Base-by-base conservation (phyloP, 108 stramenopile genomes). In the Nitzschia sp. region DNA sequence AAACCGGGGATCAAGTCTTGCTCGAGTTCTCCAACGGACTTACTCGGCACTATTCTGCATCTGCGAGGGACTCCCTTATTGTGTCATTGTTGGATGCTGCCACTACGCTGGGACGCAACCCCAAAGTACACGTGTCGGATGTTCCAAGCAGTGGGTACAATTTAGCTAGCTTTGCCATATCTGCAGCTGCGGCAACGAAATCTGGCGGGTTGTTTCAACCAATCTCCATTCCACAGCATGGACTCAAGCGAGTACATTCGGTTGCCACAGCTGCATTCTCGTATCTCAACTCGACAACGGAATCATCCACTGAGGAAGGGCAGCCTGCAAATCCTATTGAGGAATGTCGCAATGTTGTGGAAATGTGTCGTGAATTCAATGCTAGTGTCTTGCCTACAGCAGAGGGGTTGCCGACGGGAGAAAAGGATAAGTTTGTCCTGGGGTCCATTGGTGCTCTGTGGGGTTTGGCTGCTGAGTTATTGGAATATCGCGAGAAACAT, bases 291-390 rank as follows among this genome's bases (percentile, higher is more conserved):
- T 44, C 20, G 22, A 57, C 24, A 21, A 61, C 52, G 19, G 77
- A 67, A 71, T 72, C 80, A 8, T 70, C 69, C 0, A 61, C 57
- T 9, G 51, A 71, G 21, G 69, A 68, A 40, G 74, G 70, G 21
- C 67, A 51, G 22, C 63, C 56, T 5, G 38, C 82, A 41, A 65
- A 77, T 57, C 63, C 80, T 14, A 67, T 80, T 41, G 68, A 83
- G 29, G 80, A 85, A 56, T 77, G 78, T 51, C 67, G 64, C 3
- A 64, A 51, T 21, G 71, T 82, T 2, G 50, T 84, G 9, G 80
- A 83, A 43, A 62, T 76, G 17, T 85, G 83, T 69, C 77, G 75
- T 21, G 84, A 82, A 54, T 88, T 88, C 74, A 84, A 83, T 72
- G 79, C 84, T 6, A 88, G 79, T 59, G 81, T 88, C n/a, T 63